These are phyloP conservation scores for Pseudogymnoascus sp. DNA, from an alignment of 2,329 filamentous ascomycete species.

Conservation along the genomic window DNA sequence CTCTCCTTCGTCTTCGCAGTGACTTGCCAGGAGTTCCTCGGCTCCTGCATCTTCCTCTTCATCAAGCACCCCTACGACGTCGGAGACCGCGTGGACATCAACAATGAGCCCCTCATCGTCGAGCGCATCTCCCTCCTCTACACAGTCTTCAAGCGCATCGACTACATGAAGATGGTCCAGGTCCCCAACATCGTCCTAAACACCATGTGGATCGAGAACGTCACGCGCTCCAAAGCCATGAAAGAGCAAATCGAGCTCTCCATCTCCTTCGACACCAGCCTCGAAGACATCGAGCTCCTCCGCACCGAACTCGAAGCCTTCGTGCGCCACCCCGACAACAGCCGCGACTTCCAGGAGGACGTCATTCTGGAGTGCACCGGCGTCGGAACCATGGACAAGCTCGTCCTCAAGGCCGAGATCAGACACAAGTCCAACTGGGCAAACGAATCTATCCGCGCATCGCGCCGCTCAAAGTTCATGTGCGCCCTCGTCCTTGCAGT, in stretches of 20 bases:
- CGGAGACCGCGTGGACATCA: conserved; percentile 84
- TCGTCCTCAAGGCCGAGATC: conserved; percentile 74
- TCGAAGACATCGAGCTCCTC: conserved; percentile 82
- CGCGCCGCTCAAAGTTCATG: conserved; percentile 91
- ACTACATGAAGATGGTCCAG: conserved; percentile 68
- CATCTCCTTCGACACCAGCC: conserved; percentile 76
- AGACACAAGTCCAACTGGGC: conserved; percentile 91
- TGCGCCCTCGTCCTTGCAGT: conserved; percentile 81
- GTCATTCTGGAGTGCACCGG: conserved; percentile 69
- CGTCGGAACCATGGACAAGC: conserved; percentile 79
- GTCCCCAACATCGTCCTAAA: conserved; percentile 89
- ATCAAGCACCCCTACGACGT: conserved; percentile 98
- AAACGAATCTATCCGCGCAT: conserved; percentile 73
- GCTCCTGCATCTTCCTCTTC: conserved; percentile 96
- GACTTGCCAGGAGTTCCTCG: conserved; percentile 90
- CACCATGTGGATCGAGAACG: conserved; percentile 89
- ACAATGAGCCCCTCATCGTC: conserved; percentile 63
- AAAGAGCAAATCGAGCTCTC: conserved; percentile 70
- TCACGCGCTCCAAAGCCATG: conserved; percentile 87
- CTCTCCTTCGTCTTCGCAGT: conserved; percentile 94
- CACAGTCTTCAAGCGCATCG: conserved; percentile 80
- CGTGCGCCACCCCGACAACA: conserved; percentile 74
- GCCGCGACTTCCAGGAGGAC: conserved; percentile 82
- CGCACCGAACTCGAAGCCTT: conserved; percentile 80
- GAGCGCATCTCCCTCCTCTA: conserved; percentile 92